phyloP scores from a whole-genome alignment of 352 stramenopile genomes.

The Phytophthora hybrid region DNA sequence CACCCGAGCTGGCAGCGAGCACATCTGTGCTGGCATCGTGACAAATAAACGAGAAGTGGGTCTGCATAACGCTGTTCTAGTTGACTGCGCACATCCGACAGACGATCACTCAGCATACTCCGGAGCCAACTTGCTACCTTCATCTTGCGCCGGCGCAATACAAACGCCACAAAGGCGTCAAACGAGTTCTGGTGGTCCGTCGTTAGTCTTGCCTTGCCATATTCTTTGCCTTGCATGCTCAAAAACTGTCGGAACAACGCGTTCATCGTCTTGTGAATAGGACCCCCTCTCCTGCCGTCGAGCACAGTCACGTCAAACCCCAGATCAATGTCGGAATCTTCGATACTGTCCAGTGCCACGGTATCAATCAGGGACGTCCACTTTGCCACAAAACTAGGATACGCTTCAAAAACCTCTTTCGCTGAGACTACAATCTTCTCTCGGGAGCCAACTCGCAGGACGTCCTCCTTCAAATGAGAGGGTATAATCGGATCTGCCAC shows the following conservation, averaged over 20 bases:
- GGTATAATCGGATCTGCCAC: background rate
- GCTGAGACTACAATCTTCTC: background rate
- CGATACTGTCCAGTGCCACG: background rate
- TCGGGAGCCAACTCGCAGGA: background rate
- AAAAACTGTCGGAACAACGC: background rate
- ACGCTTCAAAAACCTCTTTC: background rate
- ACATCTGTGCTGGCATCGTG: slow-evolving; percentile 59
- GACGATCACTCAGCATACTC: slow-evolving; percentile 16
- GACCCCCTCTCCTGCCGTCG: background rate
- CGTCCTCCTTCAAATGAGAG: background rate
- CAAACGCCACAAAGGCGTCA: slow-evolving; percentile 36
- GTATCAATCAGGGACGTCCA: background rate
- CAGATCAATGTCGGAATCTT: background rate
- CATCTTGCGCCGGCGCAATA: slow-evolving; percentile 37
- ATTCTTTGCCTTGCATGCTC: slow-evolving; percentile 5
- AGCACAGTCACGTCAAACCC: background rate
- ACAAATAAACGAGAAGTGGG: slow-evolving; percentile 33
- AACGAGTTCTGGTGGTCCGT: slow-evolving; percentile 30
- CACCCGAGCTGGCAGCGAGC: slow-evolving; percentile 59
- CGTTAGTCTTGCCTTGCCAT: slow-evolving; percentile 9
- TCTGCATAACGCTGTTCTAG: slow-evolving; percentile 19
- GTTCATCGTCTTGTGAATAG: background rate
- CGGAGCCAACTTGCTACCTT: slow-evolving; percentile 33
- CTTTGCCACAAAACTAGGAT: background rate
- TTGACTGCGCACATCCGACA: slow-evolving; percentile 25